Percentiles rank a stretch among this genome's conserved stretches.
Evolutionary conservation across 371 early-diverging fungal species (phyloP).

Genomic region (Syncephalastrum racemosum): DNA sequence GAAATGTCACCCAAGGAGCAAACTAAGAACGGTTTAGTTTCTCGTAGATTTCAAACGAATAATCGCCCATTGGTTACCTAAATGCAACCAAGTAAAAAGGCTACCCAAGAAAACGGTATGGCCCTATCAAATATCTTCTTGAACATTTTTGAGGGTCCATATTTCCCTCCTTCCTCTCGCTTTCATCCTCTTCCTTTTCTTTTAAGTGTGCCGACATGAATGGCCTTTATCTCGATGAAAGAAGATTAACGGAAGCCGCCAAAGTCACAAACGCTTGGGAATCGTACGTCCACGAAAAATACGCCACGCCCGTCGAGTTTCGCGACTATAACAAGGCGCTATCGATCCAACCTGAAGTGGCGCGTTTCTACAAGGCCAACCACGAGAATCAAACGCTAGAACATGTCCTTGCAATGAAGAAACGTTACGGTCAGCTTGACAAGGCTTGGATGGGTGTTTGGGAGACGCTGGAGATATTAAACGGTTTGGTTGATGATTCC

Average conservation of each 20-base stretch:
- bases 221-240: no score
- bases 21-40: no score
- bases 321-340: slow-evolving; percentile 36
- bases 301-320: slow-evolving; percentile 7
- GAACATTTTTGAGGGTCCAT: no score
- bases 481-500: slow-evolving; percentile 50
- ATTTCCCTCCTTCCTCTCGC: no score
- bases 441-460: slow-evolving; percentile 51
- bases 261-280: slow-evolving; percentile 3
- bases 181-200: no score
- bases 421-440: slow-evolving; percentile 26
- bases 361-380: slow-evolving; percentile 41
- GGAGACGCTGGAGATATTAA: slow-evolving; percentile 52
- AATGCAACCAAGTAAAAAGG: no score
- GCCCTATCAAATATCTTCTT: no score
- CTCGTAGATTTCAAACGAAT: no score
- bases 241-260: neutral
- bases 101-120: no score
- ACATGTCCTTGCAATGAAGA: slow-evolving; percentile 33
- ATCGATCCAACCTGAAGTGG: slow-evolving; percentile 20
- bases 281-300: neutral
- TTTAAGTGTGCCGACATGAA: no score
- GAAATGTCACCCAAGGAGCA: no score
- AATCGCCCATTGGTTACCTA: no score
- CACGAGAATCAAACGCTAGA: slow-evolving; percentile 44